Evolutionary conservation across 2,329 filamentous ascomycete species (phyloP).

Genomic region (Colletotrichum sp.): DNA sequence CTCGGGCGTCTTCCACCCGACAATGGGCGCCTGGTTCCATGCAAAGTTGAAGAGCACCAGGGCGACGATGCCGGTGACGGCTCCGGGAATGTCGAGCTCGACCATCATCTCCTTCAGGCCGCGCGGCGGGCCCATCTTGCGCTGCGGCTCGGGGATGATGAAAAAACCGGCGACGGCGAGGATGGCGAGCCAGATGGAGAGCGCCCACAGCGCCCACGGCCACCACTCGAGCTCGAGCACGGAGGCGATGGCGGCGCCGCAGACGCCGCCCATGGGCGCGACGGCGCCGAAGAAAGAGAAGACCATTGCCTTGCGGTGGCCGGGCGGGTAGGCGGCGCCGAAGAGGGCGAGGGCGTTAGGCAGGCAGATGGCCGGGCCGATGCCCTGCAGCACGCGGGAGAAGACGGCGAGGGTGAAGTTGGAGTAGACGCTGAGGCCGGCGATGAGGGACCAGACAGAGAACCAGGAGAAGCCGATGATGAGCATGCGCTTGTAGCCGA

Average conservation of each 20-base stretch:
- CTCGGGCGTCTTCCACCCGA: constrained; percentile 62
- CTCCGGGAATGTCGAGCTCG: constrained; percentile 45
- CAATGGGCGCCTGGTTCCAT: constrained; percentile 68
- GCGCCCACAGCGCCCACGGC: constrained; percentile 53
- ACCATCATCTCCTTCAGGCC: constrained; percentile 24
- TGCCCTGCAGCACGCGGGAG: constrained; percentile 56
- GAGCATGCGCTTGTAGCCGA: constrained; percentile 63
- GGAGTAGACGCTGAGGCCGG: constrained; percentile 44
- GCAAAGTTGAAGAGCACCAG: constrained; percentile 70
- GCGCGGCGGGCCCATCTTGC: constrained; percentile 15
- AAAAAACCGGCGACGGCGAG: constrained; percentile 36
- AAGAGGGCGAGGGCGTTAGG: constrained; percentile 70
- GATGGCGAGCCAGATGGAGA: constrained; percentile 38
- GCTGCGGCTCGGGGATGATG: constrained; percentile 37
- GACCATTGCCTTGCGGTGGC: constrained; percentile 63
- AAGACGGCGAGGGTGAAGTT: constrained; percentile 33
- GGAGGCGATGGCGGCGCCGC: constrained; percentile 44
- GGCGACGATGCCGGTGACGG: constrained; percentile 52
- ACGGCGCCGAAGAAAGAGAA: constrained; percentile 57
- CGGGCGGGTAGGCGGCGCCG: constrained; percentile 60
- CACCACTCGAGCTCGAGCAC: constrained; percentile 47
- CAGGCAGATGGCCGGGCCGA: constrained; percentile 66
- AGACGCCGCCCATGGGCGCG: constrained; percentile 50
- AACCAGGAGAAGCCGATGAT: constrained; percentile 62
- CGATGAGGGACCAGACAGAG: constrained; percentile 56